These are phyloP conservation scores for Stentor roeselii DNA, from an alignment of 73 alveolate genomes.

Conservation along the genomic window DNA sequence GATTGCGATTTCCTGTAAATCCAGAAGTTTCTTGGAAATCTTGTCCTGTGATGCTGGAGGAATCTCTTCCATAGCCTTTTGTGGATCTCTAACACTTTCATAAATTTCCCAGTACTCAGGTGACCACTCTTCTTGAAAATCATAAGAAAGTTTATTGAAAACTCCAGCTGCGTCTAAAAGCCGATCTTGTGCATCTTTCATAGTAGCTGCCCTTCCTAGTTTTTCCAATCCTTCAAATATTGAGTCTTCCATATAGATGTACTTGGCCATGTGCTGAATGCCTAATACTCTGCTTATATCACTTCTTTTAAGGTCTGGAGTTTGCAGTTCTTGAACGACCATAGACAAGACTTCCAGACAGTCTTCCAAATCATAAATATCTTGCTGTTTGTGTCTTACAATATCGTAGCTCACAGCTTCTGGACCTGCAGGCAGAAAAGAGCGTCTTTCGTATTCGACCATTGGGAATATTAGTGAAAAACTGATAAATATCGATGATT, in stretches of 20 bases:
- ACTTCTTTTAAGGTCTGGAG: background rate
- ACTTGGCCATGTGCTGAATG: slow-evolving; percentile 18
- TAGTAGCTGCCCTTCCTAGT: background rate
- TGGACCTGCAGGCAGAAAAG: background rate
- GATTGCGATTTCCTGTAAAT: slow-evolving; percentile 16
- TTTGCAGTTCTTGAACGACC: slow-evolving; percentile 20
- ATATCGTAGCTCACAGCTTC: slow-evolving; percentile 13
- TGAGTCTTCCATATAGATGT: slow-evolving; percentile 22
- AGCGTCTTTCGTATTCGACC: slow-evolving; percentile 2
- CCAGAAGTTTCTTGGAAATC: background rate
- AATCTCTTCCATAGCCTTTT: background rate
- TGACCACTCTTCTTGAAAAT: slow-evolving; percentile 14
- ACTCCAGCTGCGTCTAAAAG: background rate
- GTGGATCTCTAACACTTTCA: slow-evolving; percentile 7
- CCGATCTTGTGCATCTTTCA: background rate
- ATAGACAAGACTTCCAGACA: background rate
- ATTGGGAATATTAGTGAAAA: no score
- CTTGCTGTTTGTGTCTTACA: slow-evolving; percentile 4
- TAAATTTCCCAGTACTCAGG: background rate
- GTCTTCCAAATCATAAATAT: slow-evolving; percentile 25
- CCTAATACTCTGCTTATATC: background rate
- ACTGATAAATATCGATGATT: no score
- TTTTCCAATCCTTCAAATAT: slow-evolving; percentile 18
- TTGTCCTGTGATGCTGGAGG: background rate
- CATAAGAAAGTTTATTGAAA: slow-evolving; percentile 8